Percentiles rank a stretch among this genome's conserved stretches.
These are phyloP conservation scores for Hypoxylon sp. DNA, from an alignment of 2,329 filamentous ascomycete species.

Conservation along the genomic window DNA sequence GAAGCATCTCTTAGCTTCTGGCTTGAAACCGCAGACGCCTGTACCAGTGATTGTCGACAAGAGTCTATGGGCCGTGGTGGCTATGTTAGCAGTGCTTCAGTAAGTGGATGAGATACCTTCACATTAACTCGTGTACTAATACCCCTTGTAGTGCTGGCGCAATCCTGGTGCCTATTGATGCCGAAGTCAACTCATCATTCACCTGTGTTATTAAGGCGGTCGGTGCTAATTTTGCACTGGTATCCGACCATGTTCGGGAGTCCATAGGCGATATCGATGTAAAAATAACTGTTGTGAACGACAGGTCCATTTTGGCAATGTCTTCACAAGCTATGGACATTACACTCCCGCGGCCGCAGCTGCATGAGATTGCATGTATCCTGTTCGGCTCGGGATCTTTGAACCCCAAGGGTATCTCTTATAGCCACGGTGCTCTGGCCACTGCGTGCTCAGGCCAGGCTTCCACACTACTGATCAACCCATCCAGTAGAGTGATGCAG, in stretches of 20 bases:
- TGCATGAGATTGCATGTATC: slow-evolving; percentile 64
- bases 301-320: slow-evolving; percentile 51
- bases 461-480: slow-evolving; percentile 57
- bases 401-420: slow-evolving; percentile 67
- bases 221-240: slow-evolving; percentile 55
- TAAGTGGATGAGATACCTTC: slow-evolving; percentile 57
- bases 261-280: slow-evolving; percentile 52
- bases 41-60: slow-evolving; percentile 76
- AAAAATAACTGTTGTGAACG: slow-evolving; percentile 54
- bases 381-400: slow-evolving; percentile 68
- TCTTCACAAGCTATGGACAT: slow-evolving; percentile 44
- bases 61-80: slow-evolving; percentile 71
- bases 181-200: slow-evolving; percentile 53
- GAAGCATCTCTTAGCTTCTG: slow-evolving; percentile 42
- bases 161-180: slow-evolving; percentile 60
- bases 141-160: slow-evolving; percentile 51
- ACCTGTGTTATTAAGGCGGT: slow-evolving; percentile 55
- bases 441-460: slow-evolving; percentile 63
- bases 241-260: slow-evolving; percentile 53
- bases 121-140: slow-evolving; percentile 12
- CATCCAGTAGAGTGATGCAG: slow-evolving; percentile 64
- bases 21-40: slow-evolving; percentile 49
- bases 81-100: slow-evolving; percentile 74
- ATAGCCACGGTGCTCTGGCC: slow-evolving; percentile 67
- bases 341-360: slow-evolving; percentile 46